These are phyloP conservation scores for Dipodascopsis tothii DNA, from an alignment of 805 yeast genomes.

Conservation along the genomic window DNA sequence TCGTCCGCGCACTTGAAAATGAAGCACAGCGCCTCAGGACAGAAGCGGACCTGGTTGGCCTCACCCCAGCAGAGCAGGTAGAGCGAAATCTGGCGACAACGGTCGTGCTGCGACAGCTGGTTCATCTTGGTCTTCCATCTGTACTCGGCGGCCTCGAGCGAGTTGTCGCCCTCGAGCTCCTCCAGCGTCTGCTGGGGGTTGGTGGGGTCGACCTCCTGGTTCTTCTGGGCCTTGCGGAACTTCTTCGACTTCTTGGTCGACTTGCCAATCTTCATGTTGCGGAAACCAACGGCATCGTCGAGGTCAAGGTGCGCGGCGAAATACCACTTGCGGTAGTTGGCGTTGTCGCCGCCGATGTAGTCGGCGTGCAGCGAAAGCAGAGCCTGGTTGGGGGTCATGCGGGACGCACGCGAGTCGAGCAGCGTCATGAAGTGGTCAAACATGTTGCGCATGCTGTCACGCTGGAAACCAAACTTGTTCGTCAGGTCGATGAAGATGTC, in stretches of 20 bases:
- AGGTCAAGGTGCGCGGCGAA: conserved; percentile 75
- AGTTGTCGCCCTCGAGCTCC: conserved; percentile 61
- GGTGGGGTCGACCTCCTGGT: conserved; percentile 39
- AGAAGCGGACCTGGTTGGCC: conserved; percentile 82
- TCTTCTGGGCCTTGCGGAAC: conserved; percentile 38
- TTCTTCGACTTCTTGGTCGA: conserved; percentile 43
- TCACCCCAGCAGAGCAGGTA: conserved; percentile 69
- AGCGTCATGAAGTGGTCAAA: conserved; percentile 71
- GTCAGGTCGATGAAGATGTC: conserved; percentile 52
- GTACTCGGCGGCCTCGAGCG: conserved; percentile 70
- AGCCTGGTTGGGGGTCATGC: conserved; percentile 67
- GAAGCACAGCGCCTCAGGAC: conserved; percentile 83
- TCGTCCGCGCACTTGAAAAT: conserved; percentile 92
- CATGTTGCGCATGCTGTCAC: conserved; percentile 70
- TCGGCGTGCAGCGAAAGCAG: conserved; percentile 74
- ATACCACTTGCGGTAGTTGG: conserved; percentile 88
- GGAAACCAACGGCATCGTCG: conserved; percentile 60
- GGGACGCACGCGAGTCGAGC: conserved; percentile 78
- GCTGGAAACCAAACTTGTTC: conserved; percentile 75
- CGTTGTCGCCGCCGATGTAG: conserved; percentile 82
- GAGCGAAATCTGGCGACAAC: conserved; percentile 58
- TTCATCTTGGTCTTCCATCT: conserved; percentile 68
- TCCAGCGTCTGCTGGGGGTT: conserved; percentile 53
- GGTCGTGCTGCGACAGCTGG: conserved; percentile 45
- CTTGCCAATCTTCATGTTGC: conserved; percentile 49